A percentile compares a stretch with the other conserved stretches of the same genome.
Conservation (phyloP, 257 asterid species). For the Verbascum thapsus region DNA sequence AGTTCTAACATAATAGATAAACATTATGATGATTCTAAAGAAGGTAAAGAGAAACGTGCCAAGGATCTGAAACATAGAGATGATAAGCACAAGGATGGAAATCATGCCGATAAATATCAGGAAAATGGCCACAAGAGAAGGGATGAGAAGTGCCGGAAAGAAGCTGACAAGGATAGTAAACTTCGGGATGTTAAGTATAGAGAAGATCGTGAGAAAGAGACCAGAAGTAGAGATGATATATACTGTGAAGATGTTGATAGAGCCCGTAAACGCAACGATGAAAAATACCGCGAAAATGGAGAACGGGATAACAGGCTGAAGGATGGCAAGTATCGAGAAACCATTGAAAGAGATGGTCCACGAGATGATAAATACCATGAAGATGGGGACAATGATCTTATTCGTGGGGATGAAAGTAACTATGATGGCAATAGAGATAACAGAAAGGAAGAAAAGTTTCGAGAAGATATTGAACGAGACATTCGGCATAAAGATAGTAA, state of each 20-base stretch:
- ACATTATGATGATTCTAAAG: conserved; percentile 59
- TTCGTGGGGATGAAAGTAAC: conserved; percentile 52
- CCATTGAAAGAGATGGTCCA: conserved; percentile 46
- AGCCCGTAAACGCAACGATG: conserved; percentile 60
- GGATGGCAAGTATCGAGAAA: conserved; percentile 64
- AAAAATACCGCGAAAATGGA: conserved; percentile 52
- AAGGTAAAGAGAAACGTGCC: conserved; percentile 60
- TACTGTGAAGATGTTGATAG: conserved; percentile 58
- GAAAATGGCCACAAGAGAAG: conserved; percentile 62
- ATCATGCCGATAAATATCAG: conserved; percentile 52
- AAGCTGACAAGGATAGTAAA: conserved; percentile 56
- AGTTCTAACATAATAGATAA: conserved; percentile 64
- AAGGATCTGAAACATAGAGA: conserved; percentile 69
- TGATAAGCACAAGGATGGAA: conserved; percentile 63
- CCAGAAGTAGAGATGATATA: conserved; percentile 56
- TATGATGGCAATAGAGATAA: conserved; percentile 43
- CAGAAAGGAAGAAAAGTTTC: conserved; percentile 64
- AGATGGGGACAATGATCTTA: conserved; percentile 53
- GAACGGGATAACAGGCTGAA: conserved; percentile 55
- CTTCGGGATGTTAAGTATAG: conserved; percentile 53
- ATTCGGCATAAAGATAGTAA: conserved; percentile 55
- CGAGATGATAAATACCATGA: conserved; percentile 65
- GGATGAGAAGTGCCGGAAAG: conserved; percentile 63
- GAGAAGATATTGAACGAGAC: conserved; percentile 69
- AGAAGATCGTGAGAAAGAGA: conserved; percentile 63